Percentiles rank a stretch among this genome's conserved stretches.
phyloP scores from a whole-genome alignment of 352 stramenopile genomes.

The Globisporangium iwayamae region DNA sequence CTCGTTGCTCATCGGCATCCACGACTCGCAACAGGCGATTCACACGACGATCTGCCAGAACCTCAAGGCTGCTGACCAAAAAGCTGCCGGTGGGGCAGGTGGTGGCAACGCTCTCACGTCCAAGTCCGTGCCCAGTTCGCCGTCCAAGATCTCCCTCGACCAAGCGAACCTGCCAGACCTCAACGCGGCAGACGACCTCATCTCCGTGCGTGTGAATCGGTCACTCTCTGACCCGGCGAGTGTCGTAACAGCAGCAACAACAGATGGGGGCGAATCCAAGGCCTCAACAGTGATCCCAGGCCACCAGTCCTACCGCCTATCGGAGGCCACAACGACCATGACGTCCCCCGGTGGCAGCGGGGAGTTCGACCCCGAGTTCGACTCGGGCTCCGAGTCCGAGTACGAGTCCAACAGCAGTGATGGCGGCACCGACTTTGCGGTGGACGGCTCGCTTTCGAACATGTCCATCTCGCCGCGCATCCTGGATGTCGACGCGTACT shows the following conservation, averaged over 20 bases:
- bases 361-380: conserved; percentile 35
- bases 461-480: conserved; percentile 47
- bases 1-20: conserved; percentile 89
- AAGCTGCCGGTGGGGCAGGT: neutral
- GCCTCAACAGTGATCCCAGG: conserved; percentile 5
- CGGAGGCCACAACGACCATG: conserved; percentile 14
- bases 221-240: conserved; percentile 26
- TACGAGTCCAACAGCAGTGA: conserved; percentile 42
- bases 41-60: conserved; percentile 48
- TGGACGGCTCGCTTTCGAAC: conserved; percentile 18
- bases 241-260: neutral
- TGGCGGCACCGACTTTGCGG: conserved; percentile 16
- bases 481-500: conserved; percentile 41
- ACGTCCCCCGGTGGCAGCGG: conserved; percentile 12
- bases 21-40: conserved; percentile 67
- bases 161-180: neutral
- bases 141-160: conserved; percentile 14
- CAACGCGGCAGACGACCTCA: neutral
- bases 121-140: conserved; percentile 45
- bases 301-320: neutral
- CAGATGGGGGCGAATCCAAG: neutral
- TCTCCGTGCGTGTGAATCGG: conserved; percentile 22
- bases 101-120: conserved; percentile 10
- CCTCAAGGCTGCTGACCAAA: conserved; percentile 14
- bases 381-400: conserved; percentile 23